Evolutionary conservation across 169 alveolate genomes (phyloP).

Genomic region (Plasmodium coatneyi): DNA sequence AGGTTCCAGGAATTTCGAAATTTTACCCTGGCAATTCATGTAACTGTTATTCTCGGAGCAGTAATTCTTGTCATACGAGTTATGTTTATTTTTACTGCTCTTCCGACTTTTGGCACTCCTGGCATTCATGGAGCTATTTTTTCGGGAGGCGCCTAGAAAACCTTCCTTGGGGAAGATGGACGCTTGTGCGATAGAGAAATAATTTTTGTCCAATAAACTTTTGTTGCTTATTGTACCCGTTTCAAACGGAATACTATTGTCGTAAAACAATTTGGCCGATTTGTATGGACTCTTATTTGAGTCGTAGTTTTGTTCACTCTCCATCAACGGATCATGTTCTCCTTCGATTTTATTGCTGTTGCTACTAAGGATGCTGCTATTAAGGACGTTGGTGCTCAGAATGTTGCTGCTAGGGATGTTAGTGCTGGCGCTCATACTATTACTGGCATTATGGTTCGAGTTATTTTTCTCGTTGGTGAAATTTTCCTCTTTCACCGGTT

Average conservation of each 20-base stretch:
- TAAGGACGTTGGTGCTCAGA: not conserved
- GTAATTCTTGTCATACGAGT: not conserved
- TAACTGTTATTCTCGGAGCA: not conserved
- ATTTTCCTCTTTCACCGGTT: not conserved
- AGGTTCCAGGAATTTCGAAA: not conserved
- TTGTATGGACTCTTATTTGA: slow-evolving; percentile 5
- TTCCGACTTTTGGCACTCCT: not conserved
- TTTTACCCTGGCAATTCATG: not conserved
- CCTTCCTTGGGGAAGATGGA: not conserved
- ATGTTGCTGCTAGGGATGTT: not conserved
- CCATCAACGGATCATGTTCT: not conserved
- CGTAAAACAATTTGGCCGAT: slow-evolving; percentile 27
- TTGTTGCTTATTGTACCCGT: not conserved
- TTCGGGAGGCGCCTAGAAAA: not conserved
- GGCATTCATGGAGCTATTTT: not conserved
- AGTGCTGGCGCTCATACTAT: not conserved
- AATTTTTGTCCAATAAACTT: slow-evolving; percentile 6
- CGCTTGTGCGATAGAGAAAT: not conserved
- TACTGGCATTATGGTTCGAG: not conserved
- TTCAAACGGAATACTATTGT: not conserved
- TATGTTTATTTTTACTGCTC: not conserved
- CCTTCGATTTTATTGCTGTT: not conserved
- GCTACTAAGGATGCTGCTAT: not conserved
- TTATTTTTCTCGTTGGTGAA: not conserved
- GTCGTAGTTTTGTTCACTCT: not conserved